A percentile compares a stretch with the other conserved stretches of the same genome.
Conservation (phyloP, 805 yeast species). For the Nakazawaea peltata region DNA sequence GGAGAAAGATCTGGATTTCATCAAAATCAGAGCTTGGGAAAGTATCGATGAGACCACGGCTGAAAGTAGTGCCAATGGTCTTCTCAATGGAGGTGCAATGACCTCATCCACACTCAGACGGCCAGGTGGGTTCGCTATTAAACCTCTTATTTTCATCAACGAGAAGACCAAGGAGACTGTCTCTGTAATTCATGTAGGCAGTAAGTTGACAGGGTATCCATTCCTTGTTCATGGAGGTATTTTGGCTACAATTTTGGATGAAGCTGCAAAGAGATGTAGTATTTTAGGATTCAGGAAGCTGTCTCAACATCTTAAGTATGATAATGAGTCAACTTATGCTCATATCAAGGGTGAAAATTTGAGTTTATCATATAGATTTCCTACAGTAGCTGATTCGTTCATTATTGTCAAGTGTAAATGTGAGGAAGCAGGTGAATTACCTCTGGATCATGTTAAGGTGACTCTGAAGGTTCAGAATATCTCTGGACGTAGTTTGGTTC, state of each 20-base stretch:
- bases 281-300: conserved; percentile 25
- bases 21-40: conserved; percentile 33
- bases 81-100: no score
- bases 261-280: conserved; percentile 53
- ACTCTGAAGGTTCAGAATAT: conserved; percentile 46
- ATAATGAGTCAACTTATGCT: conserved; percentile 15
- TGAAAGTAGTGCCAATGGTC: no score
- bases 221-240: conserved; percentile 86
- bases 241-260: conserved; percentile 73
- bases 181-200: conserved; percentile 70
- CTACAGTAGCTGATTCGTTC: conserved; percentile 75
- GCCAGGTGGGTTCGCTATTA: conserved; percentile 75
- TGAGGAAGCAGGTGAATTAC: conserved; percentile 18
- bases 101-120: conserved; percentile 46
- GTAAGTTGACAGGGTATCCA: conserved; percentile 78
- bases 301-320: conserved; percentile 19
- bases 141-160: conserved; percentile 63
- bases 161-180: conserved; percentile 48
- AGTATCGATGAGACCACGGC: conserved; percentile 33
- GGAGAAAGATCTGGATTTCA: conserved; percentile 26
- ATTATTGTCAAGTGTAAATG: conserved; percentile 52
- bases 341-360: conserved; percentile 38
- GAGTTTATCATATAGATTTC: conserved; percentile 50
- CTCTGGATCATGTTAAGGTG: conserved; percentile 28
- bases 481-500: conserved; percentile 47